Evolutionary conservation across 768 basidiomycete genomes (phyloP), one percentile per base, ranked within the genome.

Genomic region (Termitomyces sp.): DNA sequence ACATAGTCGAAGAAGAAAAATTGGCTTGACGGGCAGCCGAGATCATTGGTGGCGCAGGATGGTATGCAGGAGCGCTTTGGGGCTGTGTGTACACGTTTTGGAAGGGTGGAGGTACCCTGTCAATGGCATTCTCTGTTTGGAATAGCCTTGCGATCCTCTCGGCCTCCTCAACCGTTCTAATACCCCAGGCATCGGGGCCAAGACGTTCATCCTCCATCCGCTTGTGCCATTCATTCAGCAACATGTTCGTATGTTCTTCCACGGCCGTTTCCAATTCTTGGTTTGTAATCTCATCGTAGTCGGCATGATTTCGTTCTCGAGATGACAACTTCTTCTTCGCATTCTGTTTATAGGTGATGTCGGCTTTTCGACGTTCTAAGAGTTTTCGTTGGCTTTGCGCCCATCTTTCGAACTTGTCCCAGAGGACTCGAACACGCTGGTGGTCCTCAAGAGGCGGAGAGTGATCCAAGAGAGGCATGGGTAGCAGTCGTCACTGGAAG

Each of bases 151-250:
- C 69, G 31, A 77, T 72, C 11, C 68, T 69, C 19, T 62, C 61
- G 45, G 66, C 68, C 54, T 80, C 80, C 19, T 65, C 68, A 6
- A 62, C 59, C 5, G 75, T 71, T 62, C 80, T 78, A 46, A 73
- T 69, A 2, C 69, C 72, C 81, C 80, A 82, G 59, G 77, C 73
- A 42, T 77, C 75, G 60, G 71, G 71, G 43, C 63, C 60, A 53
- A 81, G 70, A 17, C 72, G 68, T 9, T 68, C 71, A 9, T 60
- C 58, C 10, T 60, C 45, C 40, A 81, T 66, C 53, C 71, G 63
- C 16, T 62, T 58, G 44, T 77, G 72, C 81, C 81, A 81, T 60
- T 78, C 74, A 42, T 67, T 65, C 48, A 76, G 68, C 29, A 75
- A 69, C 32, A 67, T 63, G 9, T 63, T 61, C 45, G 71, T 72